Conservation (phyloP, 805 yeast genomes). For the Ogataea pignaliae region DNA sequence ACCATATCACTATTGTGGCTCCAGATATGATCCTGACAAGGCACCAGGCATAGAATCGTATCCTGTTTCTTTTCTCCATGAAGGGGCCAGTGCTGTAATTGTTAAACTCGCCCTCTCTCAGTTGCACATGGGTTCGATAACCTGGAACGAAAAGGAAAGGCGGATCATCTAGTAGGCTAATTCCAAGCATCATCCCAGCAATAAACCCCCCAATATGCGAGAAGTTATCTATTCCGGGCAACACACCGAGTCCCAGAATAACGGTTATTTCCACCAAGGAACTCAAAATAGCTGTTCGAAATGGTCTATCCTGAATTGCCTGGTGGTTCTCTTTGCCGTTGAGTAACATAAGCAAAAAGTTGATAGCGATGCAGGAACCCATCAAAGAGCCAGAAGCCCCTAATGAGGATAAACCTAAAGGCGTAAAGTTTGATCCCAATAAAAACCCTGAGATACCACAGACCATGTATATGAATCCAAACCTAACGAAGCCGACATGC, state of each 20-base stretch:
- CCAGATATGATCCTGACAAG: slow-evolving; percentile 40
- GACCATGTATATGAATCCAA: slow-evolving; percentile 49
- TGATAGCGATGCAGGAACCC: slow-evolving; percentile 58
- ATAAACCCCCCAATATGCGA: slow-evolving; percentile 74
- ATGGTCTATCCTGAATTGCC: slow-evolving; percentile 35
- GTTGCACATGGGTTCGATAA: too few relatives aligned
- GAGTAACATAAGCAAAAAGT: slow-evolving; percentile 49
- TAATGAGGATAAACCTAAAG: slow-evolving; percentile 59
- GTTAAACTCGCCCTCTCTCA: too few relatives aligned
- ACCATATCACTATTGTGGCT: slow-evolving; percentile 44
- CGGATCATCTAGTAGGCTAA: slow-evolving; percentile 54
- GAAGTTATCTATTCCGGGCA: slow-evolving; percentile 74
- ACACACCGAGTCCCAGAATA: slow-evolving; percentile 56
- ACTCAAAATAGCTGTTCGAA: slow-evolving; percentile 39
- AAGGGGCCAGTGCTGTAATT: slow-evolving; percentile 5
- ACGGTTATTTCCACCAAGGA: slow-evolving; percentile 55
- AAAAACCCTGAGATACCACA: slow-evolving; percentile 66
- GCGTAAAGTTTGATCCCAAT: slow-evolving; percentile 65
- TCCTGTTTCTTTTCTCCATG: slow-evolving; percentile 28
- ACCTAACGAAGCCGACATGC: slow-evolving; percentile 51
- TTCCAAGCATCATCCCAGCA: slow-evolving; percentile 49
- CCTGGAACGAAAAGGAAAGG: slow-evolving; percentile 30
- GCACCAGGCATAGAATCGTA: slow-evolving; percentile 49
- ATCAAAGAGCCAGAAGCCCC: slow-evolving; percentile 73
- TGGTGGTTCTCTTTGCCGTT: slow-evolving; percentile 42